Percentiles rank a stretch among this genome's conserved stretches.
phyloP scores from a whole-genome alignment of 2,329 filamentous ascomycete species.

The Calonectria henricotiae region DNA sequence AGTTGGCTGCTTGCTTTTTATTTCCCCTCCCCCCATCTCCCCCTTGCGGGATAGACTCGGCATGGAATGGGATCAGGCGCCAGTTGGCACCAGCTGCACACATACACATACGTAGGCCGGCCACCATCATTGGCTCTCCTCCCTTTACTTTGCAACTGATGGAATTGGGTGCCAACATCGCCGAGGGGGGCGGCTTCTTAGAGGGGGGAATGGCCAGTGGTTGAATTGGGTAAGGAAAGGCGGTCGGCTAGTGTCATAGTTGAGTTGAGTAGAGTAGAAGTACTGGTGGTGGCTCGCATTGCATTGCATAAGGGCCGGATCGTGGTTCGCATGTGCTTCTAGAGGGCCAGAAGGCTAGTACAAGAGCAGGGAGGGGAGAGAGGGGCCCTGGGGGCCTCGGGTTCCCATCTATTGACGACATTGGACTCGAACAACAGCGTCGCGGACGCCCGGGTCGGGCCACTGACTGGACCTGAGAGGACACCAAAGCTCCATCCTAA shows the following conservation, averaged over 20 bases:
- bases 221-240: constrained; percentile 3
- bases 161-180: constrained; percentile 30
- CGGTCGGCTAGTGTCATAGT: neutral
- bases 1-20: constrained; percentile 7
- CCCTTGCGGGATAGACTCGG: constrained; percentile 7
- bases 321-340: constrained; percentile 38
- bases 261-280: constrained; percentile 15
- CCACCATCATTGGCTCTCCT: neutral
- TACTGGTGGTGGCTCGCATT: constrained; percentile 46
- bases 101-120: neutral
- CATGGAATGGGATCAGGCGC: constrained; percentile 9
- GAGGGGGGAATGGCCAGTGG: constrained; percentile 1
- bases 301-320: constrained; percentile 49
- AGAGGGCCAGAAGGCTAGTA: neutral
- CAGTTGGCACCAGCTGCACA: neutral
- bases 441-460: constrained; percentile 14
- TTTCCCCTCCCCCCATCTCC: constrained; percentile 3
- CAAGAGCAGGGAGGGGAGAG: neutral
- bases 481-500: constrained; percentile 12
- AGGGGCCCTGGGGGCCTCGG: neutral
- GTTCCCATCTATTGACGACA: constrained; percentile 16
- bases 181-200: neutral
- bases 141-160: neutral
- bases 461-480: constrained; percentile 2
- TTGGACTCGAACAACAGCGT: neutral